Base-by-base conservation (phyloP, 768 basidiomycete species). In the Tephrocybe rancida region DNA sequence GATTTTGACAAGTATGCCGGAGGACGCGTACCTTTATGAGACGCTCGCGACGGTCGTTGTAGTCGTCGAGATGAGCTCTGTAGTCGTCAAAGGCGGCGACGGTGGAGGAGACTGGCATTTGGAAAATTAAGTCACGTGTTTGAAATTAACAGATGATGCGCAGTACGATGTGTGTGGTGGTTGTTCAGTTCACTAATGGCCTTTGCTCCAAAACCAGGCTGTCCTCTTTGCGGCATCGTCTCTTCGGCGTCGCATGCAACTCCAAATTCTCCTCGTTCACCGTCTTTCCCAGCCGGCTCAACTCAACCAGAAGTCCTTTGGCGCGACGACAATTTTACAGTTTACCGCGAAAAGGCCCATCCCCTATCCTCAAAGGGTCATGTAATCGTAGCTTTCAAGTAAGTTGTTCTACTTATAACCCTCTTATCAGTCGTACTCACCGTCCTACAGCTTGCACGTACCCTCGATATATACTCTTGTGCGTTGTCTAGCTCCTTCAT, bases 11-110 rank as follows among this genome's bases (percentile, higher is more conserved):
- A 44, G 29, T 18, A 38, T 9, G 35, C 30, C 25, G 30, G 48
- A 6, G 22, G 63, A 27, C 14, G 47, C 43, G 37, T 44, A 90
- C 86, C 83, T 98, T 97, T 67, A 97, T 94, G 59, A 98, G 80
- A 18, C 90, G 81, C 66, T 99, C 97, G 46, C 95, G 77, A 54
- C 88, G 79, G 68, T 98, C 95, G 67, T 95, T 85, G 70, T 90
- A 78, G 27, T 86, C 82, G 73, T 96, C 94, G 30, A 95, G 75
- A 48, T 90, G 82, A 42, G 76, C 77, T 59, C 88, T 82, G 71
- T 90, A 93, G 13, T 59, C 56, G 35, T 81, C 72, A 64, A 95
- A 95, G 34, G 64, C 48, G 29, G 68, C 51, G 52, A n/a, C n/a
- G n/a, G n/a, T n/a, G n/a, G n/a, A n/a, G n/a, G n/a, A n/a, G n/a